phyloP scores from a whole-genome alignment of 1,284 basidiomycete species.

The Pyrrhoderma noxium region DNA sequence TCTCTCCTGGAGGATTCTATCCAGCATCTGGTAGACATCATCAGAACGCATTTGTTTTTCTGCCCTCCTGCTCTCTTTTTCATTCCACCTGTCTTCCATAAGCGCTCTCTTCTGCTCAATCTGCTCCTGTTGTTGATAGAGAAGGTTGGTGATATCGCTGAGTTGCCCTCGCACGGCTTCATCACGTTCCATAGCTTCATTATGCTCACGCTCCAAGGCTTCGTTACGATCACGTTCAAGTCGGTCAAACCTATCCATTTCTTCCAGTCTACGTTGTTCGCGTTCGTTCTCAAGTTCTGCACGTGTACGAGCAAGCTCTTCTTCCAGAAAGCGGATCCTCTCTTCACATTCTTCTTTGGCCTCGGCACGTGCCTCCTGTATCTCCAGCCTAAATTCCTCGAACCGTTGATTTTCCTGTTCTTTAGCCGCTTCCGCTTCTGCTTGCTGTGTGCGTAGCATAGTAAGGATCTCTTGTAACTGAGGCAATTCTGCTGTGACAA shows the following conservation, averaged over 20 bases:
- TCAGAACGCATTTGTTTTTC: constrained; percentile 47
- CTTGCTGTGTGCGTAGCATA: constrained; percentile 50
- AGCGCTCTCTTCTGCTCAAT: constrained; percentile 47
- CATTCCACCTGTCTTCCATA: constrained; percentile 49
- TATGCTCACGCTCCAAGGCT: constrained; percentile 50
- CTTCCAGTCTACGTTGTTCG: constrained; percentile 47
- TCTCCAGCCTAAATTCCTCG: constrained; percentile 33
- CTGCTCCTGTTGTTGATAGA: constrained; percentile 54
- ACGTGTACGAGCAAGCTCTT: constrained; percentile 50
- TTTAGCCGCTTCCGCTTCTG: constrained; percentile 50
- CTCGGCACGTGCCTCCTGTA: constrained; percentile 32
- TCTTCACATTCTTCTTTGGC: constrained; percentile 45
- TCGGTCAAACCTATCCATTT: constrained; percentile 38
- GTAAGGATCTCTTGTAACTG: constrained; percentile 52
- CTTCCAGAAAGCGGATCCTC: constrained; percentile 51
- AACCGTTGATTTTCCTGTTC: constrained; percentile 45
- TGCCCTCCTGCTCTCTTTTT: constrained; percentile 46
- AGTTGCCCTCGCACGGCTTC: constrained; percentile 53
- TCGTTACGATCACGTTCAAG: no score
- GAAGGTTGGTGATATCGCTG: constrained; percentile 57
- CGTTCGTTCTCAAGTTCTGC: constrained; percentile 50
- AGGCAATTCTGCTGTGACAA: constrained; percentile 31
- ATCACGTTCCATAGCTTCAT: constrained; percentile 50
- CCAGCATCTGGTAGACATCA: constrained; percentile 51
- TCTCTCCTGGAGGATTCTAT: constrained; percentile 46